Base-by-base conservation (phyloP, 768 basidiomycete genomes). In the Lyophyllum shimeji region DNA sequence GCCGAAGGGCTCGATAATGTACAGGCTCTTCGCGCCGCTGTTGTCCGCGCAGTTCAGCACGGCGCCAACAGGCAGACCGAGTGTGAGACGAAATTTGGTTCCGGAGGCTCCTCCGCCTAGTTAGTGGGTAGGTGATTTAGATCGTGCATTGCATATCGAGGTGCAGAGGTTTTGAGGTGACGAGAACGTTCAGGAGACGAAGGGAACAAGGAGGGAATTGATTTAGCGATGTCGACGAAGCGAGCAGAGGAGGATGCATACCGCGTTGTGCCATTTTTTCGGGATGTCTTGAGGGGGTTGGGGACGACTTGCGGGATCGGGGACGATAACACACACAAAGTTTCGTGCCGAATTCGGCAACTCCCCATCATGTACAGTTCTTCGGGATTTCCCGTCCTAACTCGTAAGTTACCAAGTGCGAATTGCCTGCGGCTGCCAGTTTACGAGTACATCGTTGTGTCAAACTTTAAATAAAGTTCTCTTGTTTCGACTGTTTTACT, bases 31-130 rank as follows among this genome's bases (percentile, higher is more conserved):
- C 63, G 96, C 97, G 62, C 97, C 97, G 69, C 91, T 93, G 87
- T 99, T 99, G 82, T 99, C 97, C 49, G 95, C 95, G 76, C 97
- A 97, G 75, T 96, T 96, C 70, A 97, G 80, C 61, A 97, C 94
- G 64, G 94, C 94, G 63, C 93, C 93, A 61, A 91, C 90, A 59
- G 93, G 94, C 51, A 95, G 88, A 91, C 90, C 92, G 61, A 93
- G 85, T 46, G 90, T 95, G 81, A 98, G 81, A 66, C 95, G 87
- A 85, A 89, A 98, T 79, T 98, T 99, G 78, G 91, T 95, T 71
- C 96, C 96, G 67, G 93, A 83, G 60, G 88, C 83, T 70, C 83
- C 85, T 66, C 75, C 79, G 71, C 71, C 77, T 81, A 57, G 49
- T 54, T 27, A 29, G 52, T 8, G 37, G 21, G 50, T 25, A 18